Percentiles rank a stretch among this genome's conserved stretches.
Evolutionary conservation across 176 grass and related monocot species (phyloP).

Genomic region (Eleusine indica): DNA sequence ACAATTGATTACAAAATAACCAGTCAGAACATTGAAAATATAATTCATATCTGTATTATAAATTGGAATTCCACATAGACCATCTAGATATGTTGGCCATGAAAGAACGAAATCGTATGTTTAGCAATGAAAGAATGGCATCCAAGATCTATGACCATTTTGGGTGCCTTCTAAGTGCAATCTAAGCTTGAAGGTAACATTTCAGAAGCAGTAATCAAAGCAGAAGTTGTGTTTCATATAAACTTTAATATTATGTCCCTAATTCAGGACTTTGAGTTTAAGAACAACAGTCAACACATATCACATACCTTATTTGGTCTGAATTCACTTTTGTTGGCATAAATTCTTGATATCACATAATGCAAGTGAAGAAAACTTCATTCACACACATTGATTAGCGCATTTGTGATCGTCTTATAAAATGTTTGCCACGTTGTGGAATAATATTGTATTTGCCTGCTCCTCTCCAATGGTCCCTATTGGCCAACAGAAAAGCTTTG

Average conservation of each 20-base stretch:
- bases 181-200: too few species aligned
- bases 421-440: slow-evolving; percentile 45
- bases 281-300: background rate
- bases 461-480: slow-evolving; percentile 72
- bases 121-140: background rate
- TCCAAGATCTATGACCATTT: background rate
- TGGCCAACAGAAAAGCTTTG: slow-evolving; percentile 61
- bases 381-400: slow-evolving; percentile 2
- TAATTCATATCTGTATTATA: background rate
- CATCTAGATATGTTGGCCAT: background rate
- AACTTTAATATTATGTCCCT: background rate
- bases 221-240: background rate
- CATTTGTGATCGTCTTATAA: slow-evolving; percentile 39
- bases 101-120: background rate
- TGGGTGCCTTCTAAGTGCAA: background rate
- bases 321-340: slow-evolving; percentile 3
- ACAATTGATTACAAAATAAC: background rate
- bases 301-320: background rate
- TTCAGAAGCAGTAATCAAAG: too few species aligned
- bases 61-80: background rate
- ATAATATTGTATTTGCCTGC: slow-evolving; percentile 60
- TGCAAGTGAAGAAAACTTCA: background rate
- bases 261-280: background rate
- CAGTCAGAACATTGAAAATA: background rate
- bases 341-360: background rate